Conservation (phyloP, 305 asterid species). For the Fraxinus sp. region DNA sequence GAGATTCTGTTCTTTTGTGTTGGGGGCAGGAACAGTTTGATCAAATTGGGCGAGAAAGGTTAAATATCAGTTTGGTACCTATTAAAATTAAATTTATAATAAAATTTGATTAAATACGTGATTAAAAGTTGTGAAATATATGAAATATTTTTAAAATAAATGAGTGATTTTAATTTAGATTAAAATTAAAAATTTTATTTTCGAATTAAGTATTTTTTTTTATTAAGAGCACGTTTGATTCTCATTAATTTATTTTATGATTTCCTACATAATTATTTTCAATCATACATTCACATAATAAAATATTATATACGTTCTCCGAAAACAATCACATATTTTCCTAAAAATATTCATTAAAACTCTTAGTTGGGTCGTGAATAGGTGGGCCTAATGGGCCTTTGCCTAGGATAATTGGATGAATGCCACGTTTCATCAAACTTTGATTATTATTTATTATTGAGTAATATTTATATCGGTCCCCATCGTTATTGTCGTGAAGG, state of each 20-base stretch:
- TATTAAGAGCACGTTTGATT: too few species aligned
- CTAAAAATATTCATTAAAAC: too few species aligned
- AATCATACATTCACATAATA: not conserved
- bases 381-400: constrained; percentile 21
- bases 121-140: too few species aligned
- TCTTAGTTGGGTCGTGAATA: constrained; percentile 8
- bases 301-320: not conserved
- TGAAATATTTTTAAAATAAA: not conserved
- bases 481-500: not conserved
- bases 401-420: constrained; percentile 12
- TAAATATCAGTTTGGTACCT: too few species aligned
- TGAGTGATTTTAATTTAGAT: too few species aligned
- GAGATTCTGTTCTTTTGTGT: not conserved
- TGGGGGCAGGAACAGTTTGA: not conserved
- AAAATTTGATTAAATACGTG: not conserved
- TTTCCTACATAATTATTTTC: too few species aligned
- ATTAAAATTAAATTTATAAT: too few species aligned
- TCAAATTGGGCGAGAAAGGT: not conserved
- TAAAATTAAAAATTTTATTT: too few species aligned
- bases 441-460: not conserved
- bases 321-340: too few species aligned
- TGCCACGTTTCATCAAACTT: constrained; percentile 25
- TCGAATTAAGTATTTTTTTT: too few species aligned
- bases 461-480: not conserved
- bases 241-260: too few species aligned